These are phyloP conservation scores for Solanum hybrid DNA, from an alignment of 305 asterid species.

Conservation along the genomic window DNA sequence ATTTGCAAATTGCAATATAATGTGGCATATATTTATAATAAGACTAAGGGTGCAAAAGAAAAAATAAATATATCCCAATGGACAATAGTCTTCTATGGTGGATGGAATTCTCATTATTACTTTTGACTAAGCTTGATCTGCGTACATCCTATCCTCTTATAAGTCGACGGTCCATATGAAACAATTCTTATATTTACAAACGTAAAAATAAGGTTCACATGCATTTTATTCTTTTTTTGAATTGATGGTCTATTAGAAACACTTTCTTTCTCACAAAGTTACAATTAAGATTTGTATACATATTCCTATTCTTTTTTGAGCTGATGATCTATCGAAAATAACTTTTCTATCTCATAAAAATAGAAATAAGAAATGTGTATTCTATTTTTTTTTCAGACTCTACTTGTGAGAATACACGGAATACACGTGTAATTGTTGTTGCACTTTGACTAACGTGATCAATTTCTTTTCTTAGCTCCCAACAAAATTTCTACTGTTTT, in stretches of 20 bases:
- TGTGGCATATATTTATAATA: constrained; percentile 14
- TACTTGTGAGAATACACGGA: neutral
- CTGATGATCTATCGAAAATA: neutral
- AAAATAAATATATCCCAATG: neutral
- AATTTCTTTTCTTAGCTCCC: neutral
- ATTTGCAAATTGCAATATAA: neutral
- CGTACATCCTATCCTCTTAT: neutral
- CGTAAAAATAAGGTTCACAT: too few species aligned
- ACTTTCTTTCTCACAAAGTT: neutral
- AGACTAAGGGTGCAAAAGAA: neutral
- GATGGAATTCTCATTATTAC: constrained; percentile 13
- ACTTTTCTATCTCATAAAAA: neutral
- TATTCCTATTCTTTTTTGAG: too few species aligned
- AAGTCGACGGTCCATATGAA: neutral
- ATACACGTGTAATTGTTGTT: neutral
- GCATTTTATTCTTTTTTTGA: neutral
- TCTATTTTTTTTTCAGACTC: neutral
- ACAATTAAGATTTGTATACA: neutral
- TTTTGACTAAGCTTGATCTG: constrained; percentile 2
- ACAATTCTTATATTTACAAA: neutral
- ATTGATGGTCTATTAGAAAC: neutral
- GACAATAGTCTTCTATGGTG: neutral
- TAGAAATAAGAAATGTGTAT: neutral
- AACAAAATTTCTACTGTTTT: neutral
- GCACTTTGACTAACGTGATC: constrained; percentile 12